Percentiles rank a stretch among this genome's conserved stretches.
Evolutionary conservation across 23 red algal genomes (phyloP).

Genomic region (Rhodosorus marinus): DNA sequence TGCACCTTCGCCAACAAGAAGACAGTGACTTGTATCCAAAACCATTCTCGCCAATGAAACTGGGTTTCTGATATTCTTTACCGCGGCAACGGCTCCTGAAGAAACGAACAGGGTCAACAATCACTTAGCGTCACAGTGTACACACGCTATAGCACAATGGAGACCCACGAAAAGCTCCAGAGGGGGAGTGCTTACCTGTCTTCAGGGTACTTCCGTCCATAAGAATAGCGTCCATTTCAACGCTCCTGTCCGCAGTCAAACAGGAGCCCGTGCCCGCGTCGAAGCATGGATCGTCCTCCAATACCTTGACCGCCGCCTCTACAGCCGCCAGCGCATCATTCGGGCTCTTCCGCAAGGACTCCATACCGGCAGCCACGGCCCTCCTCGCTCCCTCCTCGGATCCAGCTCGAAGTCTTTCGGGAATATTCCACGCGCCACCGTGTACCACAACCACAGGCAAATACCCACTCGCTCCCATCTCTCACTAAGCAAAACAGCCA

Average conservation of each 20-base stretch:
- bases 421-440: not conserved
- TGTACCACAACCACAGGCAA: not conserved
- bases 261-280: slow-evolving; percentile 70
- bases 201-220: slow-evolving; percentile 25
- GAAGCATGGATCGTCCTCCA: slow-evolving; percentile 68
- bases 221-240: slow-evolving; percentile 78
- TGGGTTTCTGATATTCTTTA: slow-evolving; percentile 33
- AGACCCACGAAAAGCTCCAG: too few species aligned
- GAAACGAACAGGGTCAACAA: not conserved
- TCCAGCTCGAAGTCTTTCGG: not conserved
- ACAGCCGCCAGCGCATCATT: slow-evolving; percentile 43
- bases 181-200: too few species aligned
- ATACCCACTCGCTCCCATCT: too few species aligned
- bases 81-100: slow-evolving; percentile 52
- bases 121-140: too few species aligned
- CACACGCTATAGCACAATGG: too few species aligned
- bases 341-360: not conserved
- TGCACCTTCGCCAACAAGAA: slow-evolving; percentile 59
- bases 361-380: not conserved
- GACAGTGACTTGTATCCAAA: slow-evolving; percentile 77
- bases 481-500: too few species aligned
- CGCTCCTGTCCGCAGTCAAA: slow-evolving; percentile 29
- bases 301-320: slow-evolving; percentile 45
- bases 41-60: slow-evolving; percentile 47
- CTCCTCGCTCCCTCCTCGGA: not conserved